Percentiles rank a stretch among this genome's conserved stretches.
These are phyloP conservation scores for Tylopilus rubrobrunneus DNA, from an alignment of 768 basidiomycete species.

Conservation along the genomic window DNA sequence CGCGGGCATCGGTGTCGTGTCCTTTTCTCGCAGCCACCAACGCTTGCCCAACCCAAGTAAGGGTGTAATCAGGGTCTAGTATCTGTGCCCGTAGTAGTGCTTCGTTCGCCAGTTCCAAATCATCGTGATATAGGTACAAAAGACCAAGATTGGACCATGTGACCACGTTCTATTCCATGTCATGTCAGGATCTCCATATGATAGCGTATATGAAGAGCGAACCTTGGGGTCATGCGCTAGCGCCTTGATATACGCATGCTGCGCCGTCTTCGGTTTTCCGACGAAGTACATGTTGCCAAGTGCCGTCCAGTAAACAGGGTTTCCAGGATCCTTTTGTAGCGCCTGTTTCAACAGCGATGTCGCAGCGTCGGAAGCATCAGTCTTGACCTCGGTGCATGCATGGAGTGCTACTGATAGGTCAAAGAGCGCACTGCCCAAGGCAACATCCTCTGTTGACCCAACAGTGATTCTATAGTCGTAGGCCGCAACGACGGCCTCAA, in stretches of 20 bases:
- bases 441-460: slow-evolving; percentile 45
- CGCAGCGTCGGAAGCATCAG: slow-evolving; percentile 37
- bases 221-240: slow-evolving; percentile 86
- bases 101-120: slow-evolving; percentile 80
- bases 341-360: slow-evolving; percentile 63
- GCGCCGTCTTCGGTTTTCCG: slow-evolving; percentile 66
- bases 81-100: slow-evolving; percentile 86
- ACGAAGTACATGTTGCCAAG: slow-evolving; percentile 72
- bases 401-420: slow-evolving; percentile 69
- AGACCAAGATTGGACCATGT: slow-evolving; percentile 89
- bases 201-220: slow-evolving; percentile 12
- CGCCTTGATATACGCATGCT: slow-evolving; percentile 89
- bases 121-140: slow-evolving; percentile 75
- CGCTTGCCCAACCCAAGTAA: slow-evolving; percentile 90
- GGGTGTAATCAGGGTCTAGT: slow-evolving; percentile 83
- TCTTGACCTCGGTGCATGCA: slow-evolving; percentile 33
- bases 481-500: slow-evolving; percentile 52
- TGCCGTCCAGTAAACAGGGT: slow-evolving; percentile 77
- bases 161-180: slow-evolving; percentile 49
- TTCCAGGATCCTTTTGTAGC: slow-evolving; percentile 65
- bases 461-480: slow-evolving; percentile 62
- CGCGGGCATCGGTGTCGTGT: slow-evolving; percentile 56
- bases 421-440: slow-evolving; percentile 61
- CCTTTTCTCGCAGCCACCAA: slow-evolving; percentile 60
- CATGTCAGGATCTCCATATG: not conserved